These are phyloP conservation scores for Colletotrichum simmondsii DNA, from an alignment of 2,329 filamentous ascomycete genomes.

Conservation along the genomic window DNA sequence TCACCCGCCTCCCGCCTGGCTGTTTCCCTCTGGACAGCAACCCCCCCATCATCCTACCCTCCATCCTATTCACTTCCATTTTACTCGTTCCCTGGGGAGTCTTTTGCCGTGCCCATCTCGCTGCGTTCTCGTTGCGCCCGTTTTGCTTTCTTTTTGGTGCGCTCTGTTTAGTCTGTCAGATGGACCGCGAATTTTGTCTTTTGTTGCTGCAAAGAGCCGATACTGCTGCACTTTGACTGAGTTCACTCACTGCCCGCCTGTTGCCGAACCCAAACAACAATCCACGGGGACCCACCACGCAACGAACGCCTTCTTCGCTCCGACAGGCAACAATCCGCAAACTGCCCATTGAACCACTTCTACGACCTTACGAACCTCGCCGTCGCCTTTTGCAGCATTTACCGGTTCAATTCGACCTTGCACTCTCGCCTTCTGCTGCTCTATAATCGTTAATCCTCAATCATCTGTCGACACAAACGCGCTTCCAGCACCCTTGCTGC, in stretches of 20 bases:
- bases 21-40: too few species aligned
- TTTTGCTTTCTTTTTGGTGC: not conserved
- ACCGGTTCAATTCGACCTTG: slow-evolving; percentile 9
- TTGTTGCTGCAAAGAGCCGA: slow-evolving; percentile 15
- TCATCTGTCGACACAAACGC: slow-evolving; percentile 7
- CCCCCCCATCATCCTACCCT: not conserved
- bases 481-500: not conserved
- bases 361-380: slow-evolving; percentile 1
- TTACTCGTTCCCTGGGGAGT: not conserved
- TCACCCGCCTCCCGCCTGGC: not conserved
- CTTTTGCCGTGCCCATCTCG: not conserved
- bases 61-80: not conserved
- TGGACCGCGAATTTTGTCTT: slow-evolving; percentile 4
- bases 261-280: slow-evolving; percentile 29
- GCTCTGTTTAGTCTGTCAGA: not conserved
- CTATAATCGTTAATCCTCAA: slow-evolving; percentile 26
- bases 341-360: slow-evolving; percentile 8
- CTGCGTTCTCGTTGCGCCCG: not conserved
- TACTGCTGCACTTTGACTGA: slow-evolving; percentile 2
- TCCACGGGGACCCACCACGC: slow-evolving; percentile 21
- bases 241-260: not conserved
- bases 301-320: slow-evolving; percentile 25
- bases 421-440: not conserved
- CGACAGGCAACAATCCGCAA: slow-evolving; percentile 20
- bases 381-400: slow-evolving; percentile 24